Base-by-base conservation (phyloP, 805 yeast genomes). In the Candida odintsovae region DNA sequence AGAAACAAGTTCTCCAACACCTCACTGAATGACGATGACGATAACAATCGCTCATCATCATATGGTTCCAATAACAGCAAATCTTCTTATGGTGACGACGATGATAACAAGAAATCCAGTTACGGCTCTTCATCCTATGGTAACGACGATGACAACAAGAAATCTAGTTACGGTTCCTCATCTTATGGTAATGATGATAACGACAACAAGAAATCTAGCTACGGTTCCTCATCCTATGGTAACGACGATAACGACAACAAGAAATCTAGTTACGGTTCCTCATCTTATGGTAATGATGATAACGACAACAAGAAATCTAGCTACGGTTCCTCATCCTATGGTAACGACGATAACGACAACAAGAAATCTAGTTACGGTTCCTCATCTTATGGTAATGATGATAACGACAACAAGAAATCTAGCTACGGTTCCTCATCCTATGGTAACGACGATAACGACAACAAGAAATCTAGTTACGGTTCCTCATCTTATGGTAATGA, bases 221-320 rank as follows among this genome's bases (percentile, higher is more conserved):
- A 50, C 38, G 57, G 59, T 11, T 61, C 62, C 23, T 39, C 43
- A 37, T 50, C 61, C 31, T 65, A 64, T 48, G 70, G 68, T 26
- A 9, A 23, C 9, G 47, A 55, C 18, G 46, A n/a, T n/a, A n/a
- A 42, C 12, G 50, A 52, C 47, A 46, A 48, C 25, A 42, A 25
- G 10, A 25, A 26, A 21, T 36, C 40, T n/a, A n/a, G n/a, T n/a
- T n/a, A n/a, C n/a, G n/a, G n/a, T n/a, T n/a, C n/a, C n/a, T n/a
- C n/a, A n/a, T n/a, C n/a, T n/a, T n/a, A n/a, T n/a, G n/a, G n/a
- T n/a, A n/a, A n/a, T n/a, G 46, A 42, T 25, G n/a, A n/a, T n/a
- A n/a, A n/a, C n/a, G 25, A 36, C 21, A 16, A 48, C 41, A 35
- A 8, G 6, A 18, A 15, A 23, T 38, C 40, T 8, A 56, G 56